Percentiles rank a stretch among this genome's conserved stretches.
Conservation (phyloP, 805 yeast genomes). For the Torulaspora maleeae region DNA sequence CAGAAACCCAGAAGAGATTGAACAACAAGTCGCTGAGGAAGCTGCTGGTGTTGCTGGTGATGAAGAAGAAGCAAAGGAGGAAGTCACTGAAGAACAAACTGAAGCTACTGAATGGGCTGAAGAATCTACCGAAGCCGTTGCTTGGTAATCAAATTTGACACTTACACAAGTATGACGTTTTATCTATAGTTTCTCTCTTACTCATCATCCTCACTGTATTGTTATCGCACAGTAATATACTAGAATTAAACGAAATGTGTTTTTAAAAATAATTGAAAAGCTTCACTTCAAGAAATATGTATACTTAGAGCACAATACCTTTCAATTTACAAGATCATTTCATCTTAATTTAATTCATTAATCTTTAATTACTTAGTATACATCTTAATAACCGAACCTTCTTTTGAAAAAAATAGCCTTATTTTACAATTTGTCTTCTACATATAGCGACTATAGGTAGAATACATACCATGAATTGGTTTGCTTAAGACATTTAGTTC, state of each 20-base stretch:
- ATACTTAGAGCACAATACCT: not conserved
- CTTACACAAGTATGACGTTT: slow-evolving; percentile 19
- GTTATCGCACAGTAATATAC: slow-evolving; percentile 19
- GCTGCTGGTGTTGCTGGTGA: slow-evolving; percentile 66
- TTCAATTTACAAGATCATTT: not conserved
- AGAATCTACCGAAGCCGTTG: slow-evolving; percentile 38
- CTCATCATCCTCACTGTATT: slow-evolving; percentile 18
- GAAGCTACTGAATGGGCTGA: slow-evolving; percentile 62
- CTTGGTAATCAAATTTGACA: slow-evolving; percentile 26
- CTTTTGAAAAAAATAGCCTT: slow-evolving; percentile 2
- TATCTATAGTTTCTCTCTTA: slow-evolving; percentile 18
- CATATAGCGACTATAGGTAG: slow-evolving; percentile 11
- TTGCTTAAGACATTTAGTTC: slow-evolving; percentile 53
- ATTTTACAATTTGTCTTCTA: slow-evolving; percentile 6
- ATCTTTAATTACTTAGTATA: not conserved
- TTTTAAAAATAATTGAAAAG: not conserved
- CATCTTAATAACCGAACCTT: not conserved
- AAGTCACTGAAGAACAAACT: slow-evolving; percentile 64
- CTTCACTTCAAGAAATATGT: not conserved
- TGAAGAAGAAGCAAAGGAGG: slow-evolving; percentile 71
- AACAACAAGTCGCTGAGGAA: slow-evolving; percentile 64
- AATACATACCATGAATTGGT: slow-evolving; percentile 7
- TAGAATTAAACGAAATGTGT: slow-evolving; percentile 16
- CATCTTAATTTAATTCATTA: not conserved
- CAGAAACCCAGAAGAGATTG: slow-evolving; percentile 99